Conservation (phyloP, 306 rosid genomes). For the Acacia melanoxylon region DNA sequence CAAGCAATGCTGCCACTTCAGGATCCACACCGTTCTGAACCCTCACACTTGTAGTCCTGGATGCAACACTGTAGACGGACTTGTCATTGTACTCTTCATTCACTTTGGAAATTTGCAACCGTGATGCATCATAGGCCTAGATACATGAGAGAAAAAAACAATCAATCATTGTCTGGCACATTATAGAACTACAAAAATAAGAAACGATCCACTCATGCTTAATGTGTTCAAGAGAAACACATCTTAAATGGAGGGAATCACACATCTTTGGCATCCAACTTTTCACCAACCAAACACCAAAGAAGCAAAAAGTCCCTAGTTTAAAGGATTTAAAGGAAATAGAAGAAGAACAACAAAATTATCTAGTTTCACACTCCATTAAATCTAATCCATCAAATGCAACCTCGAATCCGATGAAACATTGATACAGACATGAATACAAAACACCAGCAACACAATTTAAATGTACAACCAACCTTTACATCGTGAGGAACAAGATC, state of each 20-base stretch:
- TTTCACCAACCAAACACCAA: constrained; percentile 9
- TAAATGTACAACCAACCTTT: constrained; percentile 44
- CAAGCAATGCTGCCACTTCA: constrained; percentile 81
- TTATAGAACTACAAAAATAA: background rate
- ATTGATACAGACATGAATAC: background rate
- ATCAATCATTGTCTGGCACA: background rate
- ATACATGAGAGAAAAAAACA: constrained; percentile 24
- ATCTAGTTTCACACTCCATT: background rate
- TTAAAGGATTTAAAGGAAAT: background rate
- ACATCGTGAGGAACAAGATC: constrained; percentile 67
- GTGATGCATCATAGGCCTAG: constrained; percentile 92
- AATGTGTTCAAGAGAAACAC: background rate
- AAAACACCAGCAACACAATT: no score
- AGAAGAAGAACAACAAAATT: background rate
- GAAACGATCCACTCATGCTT: background rate
- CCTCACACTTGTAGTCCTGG: constrained; percentile 59
- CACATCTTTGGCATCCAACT: background rate
- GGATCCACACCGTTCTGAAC: constrained; percentile 85
- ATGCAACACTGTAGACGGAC: constrained; percentile 55
- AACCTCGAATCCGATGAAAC: background rate
- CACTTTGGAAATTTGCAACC: constrained; percentile 49
- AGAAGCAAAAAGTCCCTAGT: background rate
- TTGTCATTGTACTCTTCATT: constrained; percentile 47
- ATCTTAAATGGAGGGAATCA: background rate
- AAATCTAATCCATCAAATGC: background rate